A percentile compares a stretch with the other conserved stretches of the same genome.
These are phyloP conservation scores for Letharia lupina DNA, from an alignment of 495 filamentous ascomycete genomes.

Conservation along the genomic window DNA sequence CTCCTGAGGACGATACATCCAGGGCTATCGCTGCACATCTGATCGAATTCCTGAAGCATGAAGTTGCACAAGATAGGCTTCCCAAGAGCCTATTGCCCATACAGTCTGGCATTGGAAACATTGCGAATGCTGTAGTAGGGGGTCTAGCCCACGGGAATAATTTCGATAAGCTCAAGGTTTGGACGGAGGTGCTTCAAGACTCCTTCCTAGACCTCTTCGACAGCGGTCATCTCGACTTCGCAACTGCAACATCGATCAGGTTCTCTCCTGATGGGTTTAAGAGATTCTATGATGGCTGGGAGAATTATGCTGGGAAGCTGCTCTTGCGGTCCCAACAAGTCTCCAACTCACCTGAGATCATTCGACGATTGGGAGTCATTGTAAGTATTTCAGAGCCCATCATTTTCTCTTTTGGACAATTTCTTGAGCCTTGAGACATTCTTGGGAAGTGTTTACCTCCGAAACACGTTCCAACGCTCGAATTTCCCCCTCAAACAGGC, in stretches of 20 bases:
- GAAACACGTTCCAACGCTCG: too few species aligned
- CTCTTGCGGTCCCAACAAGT: conserved; percentile 82
- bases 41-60: conserved; percentile 80
- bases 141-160: conserved; percentile 66
- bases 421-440: too few species aligned
- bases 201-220: conserved; percentile 93
- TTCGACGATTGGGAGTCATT: conserved; percentile 77
- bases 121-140: conserved; percentile 86
- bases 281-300: conserved; percentile 85
- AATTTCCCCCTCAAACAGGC: too few species aligned
- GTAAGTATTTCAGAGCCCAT: too few species aligned
- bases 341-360: conserved; percentile 92
- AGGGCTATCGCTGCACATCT: conserved; percentile 68
- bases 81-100: conserved; percentile 72
- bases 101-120: conserved; percentile 88
- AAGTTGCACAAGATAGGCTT: conserved; percentile 67
- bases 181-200: conserved; percentile 92
- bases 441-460: too few species aligned
- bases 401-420: too few species aligned
- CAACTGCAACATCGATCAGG: conserved; percentile 82
- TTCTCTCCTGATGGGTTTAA: conserved; percentile 89
- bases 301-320: conserved; percentile 70
- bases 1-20: conserved; percentile 64
- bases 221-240: conserved; percentile 81
- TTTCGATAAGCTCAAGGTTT: conserved; percentile 82